Conservation (phyloP, 148 eudicot species). For the Oxyria digyna region DNA sequence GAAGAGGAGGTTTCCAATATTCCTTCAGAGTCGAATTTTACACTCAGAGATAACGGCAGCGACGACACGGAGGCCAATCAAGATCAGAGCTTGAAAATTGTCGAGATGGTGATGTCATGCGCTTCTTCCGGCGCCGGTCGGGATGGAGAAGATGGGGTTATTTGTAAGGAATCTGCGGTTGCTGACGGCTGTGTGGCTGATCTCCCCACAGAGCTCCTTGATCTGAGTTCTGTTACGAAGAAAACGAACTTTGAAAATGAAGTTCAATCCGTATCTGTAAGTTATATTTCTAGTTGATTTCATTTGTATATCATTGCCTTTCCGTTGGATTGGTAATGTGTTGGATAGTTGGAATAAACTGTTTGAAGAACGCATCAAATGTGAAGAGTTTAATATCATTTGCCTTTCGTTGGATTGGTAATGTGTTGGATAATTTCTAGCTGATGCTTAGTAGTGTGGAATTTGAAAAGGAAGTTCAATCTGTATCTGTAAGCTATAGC, state of each 20-base stretch:
- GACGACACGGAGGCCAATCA: slow-evolving; percentile 74
- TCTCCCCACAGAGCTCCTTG: slow-evolving; percentile 6
- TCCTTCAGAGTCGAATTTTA: neutral
- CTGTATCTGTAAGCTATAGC: slow-evolving; percentile 6
- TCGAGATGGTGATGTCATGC: slow-evolving; percentile 45
- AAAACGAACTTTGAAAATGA: slow-evolving; percentile 21
- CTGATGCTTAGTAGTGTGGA: neutral
- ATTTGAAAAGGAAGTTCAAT: slow-evolving; percentile 17
- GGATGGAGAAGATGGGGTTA: neutral
- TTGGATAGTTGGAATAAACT: neutral
- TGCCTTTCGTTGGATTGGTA: no score
- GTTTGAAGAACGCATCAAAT: neutral
- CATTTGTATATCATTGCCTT: slow-evolving; percentile 18
- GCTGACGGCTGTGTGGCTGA: slow-evolving; percentile 7
- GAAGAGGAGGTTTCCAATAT: neutral
- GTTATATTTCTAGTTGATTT: neutral
- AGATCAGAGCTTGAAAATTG: slow-evolving; percentile 70
- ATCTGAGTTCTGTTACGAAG: slow-evolving; percentile 15
- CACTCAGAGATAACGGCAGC: slow-evolving; percentile 22
- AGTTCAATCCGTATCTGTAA: slow-evolving; percentile 6
- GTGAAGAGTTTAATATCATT: neutral
- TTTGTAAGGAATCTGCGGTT: neutral
- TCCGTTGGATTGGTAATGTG: neutral
- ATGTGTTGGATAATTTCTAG: neutral
- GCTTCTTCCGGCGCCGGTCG: slow-evolving; percentile 11